These are phyloP conservation scores for Nicotiana benthamiana DNA, from an alignment of 257 asterid genomes.

Conservation along the genomic window DNA sequence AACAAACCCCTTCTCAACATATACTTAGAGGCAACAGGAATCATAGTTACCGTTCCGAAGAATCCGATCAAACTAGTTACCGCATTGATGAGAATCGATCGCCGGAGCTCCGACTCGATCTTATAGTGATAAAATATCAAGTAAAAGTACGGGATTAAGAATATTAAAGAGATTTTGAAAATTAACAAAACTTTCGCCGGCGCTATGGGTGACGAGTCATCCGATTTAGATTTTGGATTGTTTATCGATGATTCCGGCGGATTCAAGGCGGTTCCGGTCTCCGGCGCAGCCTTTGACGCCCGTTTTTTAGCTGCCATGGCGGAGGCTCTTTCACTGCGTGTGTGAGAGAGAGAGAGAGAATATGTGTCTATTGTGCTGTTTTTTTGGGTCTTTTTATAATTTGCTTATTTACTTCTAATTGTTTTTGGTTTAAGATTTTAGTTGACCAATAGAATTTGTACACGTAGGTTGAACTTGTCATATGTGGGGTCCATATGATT, in stretches of 20 bases:
- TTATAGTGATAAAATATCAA: slow-evolving; percentile 47
- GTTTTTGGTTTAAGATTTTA: background rate
- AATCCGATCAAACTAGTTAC: slow-evolving; percentile 57
- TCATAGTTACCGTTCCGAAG: slow-evolving; percentile 42
- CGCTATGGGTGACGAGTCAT: slow-evolving; percentile 24
- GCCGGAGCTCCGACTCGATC: slow-evolving; percentile 52
- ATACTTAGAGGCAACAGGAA: slow-evolving; percentile 79
- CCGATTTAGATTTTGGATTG: slow-evolving; percentile 19
- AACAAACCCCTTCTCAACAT: slow-evolving; percentile 68
- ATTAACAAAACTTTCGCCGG: slow-evolving; percentile 50
- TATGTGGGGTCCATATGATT: background rate
- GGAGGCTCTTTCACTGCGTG: background rate
- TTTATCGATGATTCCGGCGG: slow-evolving; percentile 9
- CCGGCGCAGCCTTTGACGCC: slow-evolving; percentile 18
- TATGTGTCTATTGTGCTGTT: too few relatives aligned
- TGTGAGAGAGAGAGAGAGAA: too few relatives aligned
- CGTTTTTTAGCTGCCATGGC: slow-evolving; percentile 63
- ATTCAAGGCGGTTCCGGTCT: slow-evolving; percentile 11
- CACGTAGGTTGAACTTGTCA: slow-evolving; percentile 17
- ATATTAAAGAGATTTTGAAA: slow-evolving; percentile 31
- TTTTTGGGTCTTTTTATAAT: background rate
- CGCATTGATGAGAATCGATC: slow-evolving; percentile 55
- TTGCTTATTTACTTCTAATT: background rate
- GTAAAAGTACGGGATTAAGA: slow-evolving; percentile 58
- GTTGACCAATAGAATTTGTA: background rate